Evolutionary conservation across 257 asterid species (phyloP).

Genomic region (Scutellaria galericulata): DNA sequence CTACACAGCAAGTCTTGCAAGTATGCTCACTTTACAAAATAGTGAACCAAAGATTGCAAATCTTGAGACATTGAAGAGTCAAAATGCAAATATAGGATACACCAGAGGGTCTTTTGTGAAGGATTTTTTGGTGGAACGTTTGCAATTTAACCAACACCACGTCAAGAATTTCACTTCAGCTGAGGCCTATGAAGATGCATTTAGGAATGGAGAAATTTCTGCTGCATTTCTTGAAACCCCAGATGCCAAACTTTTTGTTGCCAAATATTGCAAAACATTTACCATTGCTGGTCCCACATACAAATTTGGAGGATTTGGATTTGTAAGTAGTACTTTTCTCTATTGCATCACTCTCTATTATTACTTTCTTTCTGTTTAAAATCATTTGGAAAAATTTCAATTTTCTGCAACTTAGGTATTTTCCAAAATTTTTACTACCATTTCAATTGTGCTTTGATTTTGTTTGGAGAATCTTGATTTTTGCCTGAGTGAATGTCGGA

Average conservation of each 20-base stretch:
- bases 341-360: too few relatives aligned
- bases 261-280: conserved; percentile 51
- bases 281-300: conserved; percentile 45
- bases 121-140: conserved; percentile 25
- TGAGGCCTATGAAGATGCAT: conserved; percentile 33
- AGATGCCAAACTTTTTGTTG: conserved; percentile 41
- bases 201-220: conserved; percentile 38
- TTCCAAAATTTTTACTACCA: too few relatives aligned
- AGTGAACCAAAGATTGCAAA: conserved; percentile 40
- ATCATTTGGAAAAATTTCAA: too few relatives aligned
- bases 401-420: too few relatives aligned
- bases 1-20: conserved; percentile 51
- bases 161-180: conserved; percentile 3
- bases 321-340: conserved; percentile 30
- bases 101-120: conserved; percentile 38
- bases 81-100: conserved; percentile 41
- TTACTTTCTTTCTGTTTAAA: too few relatives aligned
- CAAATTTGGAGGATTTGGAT: conserved; percentile 54
- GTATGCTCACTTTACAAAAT: conserved; percentile 46
- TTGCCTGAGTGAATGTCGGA: too few relatives aligned
- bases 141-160: conserved; percentile 27
- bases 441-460: too few relatives aligned
- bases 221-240: conserved; percentile 53
- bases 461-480: too few relatives aligned
- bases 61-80: conserved; percentile 36